A percentile compares a stretch with the other conserved stretches of the same genome.
phyloP scores from a whole-genome alignment of 805 yeast genomes.

The Millerozyma miso region DNA sequence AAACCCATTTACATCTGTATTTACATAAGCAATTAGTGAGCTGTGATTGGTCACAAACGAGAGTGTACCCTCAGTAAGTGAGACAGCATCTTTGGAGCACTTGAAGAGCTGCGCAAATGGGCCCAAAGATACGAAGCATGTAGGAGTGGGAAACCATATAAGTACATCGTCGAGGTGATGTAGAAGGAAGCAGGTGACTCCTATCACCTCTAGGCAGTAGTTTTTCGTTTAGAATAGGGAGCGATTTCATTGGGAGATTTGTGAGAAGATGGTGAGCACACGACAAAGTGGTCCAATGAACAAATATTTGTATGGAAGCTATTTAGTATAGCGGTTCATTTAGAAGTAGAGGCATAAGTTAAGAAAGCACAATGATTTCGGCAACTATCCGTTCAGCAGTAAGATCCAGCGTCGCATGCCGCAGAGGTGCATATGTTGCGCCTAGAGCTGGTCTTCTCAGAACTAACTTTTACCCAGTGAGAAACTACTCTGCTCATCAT shows the following conservation, averaged over 20 bases:
- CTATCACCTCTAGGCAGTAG: neutral
- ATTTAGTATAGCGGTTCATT: neutral
- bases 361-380: slow-evolving; percentile 29
- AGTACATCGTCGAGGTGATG: neutral
- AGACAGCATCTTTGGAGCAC: no score
- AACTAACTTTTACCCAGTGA: slow-evolving; percentile 28
- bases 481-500: slow-evolving; percentile 81
- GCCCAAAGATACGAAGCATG: no score
- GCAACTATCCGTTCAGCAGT: slow-evolving; percentile 40
- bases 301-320: neutral
- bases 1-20: no score
- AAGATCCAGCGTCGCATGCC: slow-evolving; percentile 30
- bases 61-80: no score
- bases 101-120: no score
- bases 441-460: slow-evolving; percentile 18
- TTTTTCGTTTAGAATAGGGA: neutral
- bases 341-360: neutral
- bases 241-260: neutral
- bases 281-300: neutral
- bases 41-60: no score
- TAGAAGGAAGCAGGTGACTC: neutral
- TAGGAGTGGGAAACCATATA: neutral
- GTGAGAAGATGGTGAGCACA: neutral
- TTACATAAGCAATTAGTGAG: no score
- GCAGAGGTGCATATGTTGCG: slow-evolving; percentile 24